phyloP scores from a whole-genome alignment of 1,139 yeast genomes.

The Debaryomycetaceae sp. region DNA sequence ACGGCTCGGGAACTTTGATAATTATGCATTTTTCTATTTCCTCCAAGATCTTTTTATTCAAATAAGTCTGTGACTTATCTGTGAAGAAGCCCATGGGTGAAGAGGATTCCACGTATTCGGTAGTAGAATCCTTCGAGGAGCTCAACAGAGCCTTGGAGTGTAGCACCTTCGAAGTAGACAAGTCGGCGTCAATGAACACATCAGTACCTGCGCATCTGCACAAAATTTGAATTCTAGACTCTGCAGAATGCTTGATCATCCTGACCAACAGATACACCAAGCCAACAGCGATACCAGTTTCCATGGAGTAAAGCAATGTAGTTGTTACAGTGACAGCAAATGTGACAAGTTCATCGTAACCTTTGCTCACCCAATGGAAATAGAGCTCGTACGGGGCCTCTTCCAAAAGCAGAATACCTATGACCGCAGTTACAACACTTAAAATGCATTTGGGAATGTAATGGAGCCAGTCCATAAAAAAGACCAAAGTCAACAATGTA shows the following conservation, averaged over 20 bases:
- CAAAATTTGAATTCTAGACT: slow-evolving; percentile 84
- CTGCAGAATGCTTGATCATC: slow-evolving; percentile 80
- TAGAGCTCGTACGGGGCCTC: slow-evolving; percentile 81
- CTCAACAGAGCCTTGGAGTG: not conserved
- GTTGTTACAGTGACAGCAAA: slow-evolving; percentile 68
- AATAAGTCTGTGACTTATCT: slow-evolving; percentile 34
- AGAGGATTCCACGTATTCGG: not conserved
- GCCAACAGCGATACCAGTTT: slow-evolving; percentile 86
- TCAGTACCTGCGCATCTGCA: slow-evolving; percentile 80
- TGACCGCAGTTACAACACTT: slow-evolving; percentile 75
- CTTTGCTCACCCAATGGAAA: slow-evolving; percentile 72
- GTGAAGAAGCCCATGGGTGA: slow-evolving; percentile 29
- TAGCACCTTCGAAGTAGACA: slow-evolving; percentile 11
- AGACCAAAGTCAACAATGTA: slow-evolving; percentile 64
- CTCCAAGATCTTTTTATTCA: slow-evolving; percentile 48
- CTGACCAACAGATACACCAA: slow-evolving; percentile 74
- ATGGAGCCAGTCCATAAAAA: slow-evolving; percentile 60
- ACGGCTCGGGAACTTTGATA: slow-evolving; percentile 86
- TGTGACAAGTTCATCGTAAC: slow-evolving; percentile 75
- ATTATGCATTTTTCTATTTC: slow-evolving; percentile 84
- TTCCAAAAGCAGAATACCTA: slow-evolving; percentile 75
- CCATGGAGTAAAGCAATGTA: slow-evolving; percentile 80
- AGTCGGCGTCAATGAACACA: slow-evolving; percentile 76
- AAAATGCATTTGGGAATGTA: slow-evolving; percentile 79
- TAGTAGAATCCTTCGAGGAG: slow-evolving; percentile 1